These are phyloP conservation scores for Alternaria triticina DNA, from an alignment of 2,329 filamentous ascomycete species.

Conservation along the genomic window DNA sequence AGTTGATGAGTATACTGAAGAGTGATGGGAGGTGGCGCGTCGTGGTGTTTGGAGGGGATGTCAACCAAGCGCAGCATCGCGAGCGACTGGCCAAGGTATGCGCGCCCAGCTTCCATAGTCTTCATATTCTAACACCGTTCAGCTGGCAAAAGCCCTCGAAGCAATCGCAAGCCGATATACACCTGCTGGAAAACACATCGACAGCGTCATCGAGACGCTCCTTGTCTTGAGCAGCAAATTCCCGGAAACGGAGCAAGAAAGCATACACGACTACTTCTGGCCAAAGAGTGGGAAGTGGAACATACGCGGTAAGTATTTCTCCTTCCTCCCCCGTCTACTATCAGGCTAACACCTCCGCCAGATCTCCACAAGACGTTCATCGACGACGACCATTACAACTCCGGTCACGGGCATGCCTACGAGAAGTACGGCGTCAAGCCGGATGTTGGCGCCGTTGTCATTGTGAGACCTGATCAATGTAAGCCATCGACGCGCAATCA, in stretches of 20 bases:
- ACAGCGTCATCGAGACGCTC: conserved; percentile 64
- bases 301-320: conserved; percentile 64
- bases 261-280: conserved; percentile 64
- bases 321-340: no score
- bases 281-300: conserved; percentile 62
- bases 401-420: conserved; percentile 64
- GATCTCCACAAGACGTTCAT: conserved; percentile 67
- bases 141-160: conserved; percentile 31
- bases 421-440: conserved; percentile 60
- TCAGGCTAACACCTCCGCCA: no score
- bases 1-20: conserved; percentile 56
- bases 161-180: conserved; percentile 53
- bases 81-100: conserved; percentile 50
- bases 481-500: background rate
- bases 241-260: conserved; percentile 56
- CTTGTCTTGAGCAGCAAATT: conserved; percentile 61
- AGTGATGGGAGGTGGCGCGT: conserved; percentile 61
- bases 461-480: conserved; percentile 66
- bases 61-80: conserved; percentile 35
- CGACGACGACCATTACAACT: conserved; percentile 63
- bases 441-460: conserved; percentile 48
- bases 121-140: background rate
- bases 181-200: conserved; percentile 51
- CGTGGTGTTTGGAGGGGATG: conserved; percentile 57
- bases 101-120: no score